Base-by-base conservation (phyloP, 2,329 filamentous ascomycete genomes). In the Coniella vitis region DNA sequence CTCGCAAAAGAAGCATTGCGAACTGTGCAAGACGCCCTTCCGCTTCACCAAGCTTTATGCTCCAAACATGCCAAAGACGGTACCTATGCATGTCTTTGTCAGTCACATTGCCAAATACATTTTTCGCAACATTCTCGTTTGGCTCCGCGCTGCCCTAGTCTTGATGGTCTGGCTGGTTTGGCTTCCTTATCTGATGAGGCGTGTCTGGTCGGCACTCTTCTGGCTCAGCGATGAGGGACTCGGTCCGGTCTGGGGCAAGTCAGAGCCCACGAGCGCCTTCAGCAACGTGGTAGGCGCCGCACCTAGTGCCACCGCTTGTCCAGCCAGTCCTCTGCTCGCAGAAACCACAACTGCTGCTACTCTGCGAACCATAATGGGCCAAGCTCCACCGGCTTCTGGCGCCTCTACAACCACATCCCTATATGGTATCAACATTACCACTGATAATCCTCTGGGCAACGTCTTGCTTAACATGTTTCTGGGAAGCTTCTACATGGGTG, bases 1-100 rank as follows among this genome's bases (percentile, higher is more conserved):
- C 67, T 97, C 93, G 2, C 90, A 98, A 65, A 98, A 98, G 79
- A 97, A 97, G 68, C 87, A 98, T 73, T 98, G 94, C 75, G 93
- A 98, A 72, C 83, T 98, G 32, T 98, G 93, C 81, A 98, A 98
- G 72, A 98, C 93, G 2, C 84, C 90, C 0, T 98, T 97, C 63
- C 87, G 90, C 53, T 98, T 98, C 72, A 98, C 93, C 46, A 98
- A 98, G 69, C 79, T 98, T 35, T 98, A 98, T 71, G 84, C 90
- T 54, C 89, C 90, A 4, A 80, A 90, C 62, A 98, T 98, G 93
- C 94, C 93, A 1, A 79, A 81, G 54, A 81, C 79, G 12, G 76
- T 98, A 13, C 93, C 94, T 0, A 76, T 84, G 36, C 78, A 84
- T 41, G 75, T 98, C 54, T 96, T 98, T 60, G 57, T 90, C 48